Evolutionary conservation across 2,329 filamentous ascomycete genomes (phyloP).

Genomic region (Cladosporium sphaerospermum): DNA sequence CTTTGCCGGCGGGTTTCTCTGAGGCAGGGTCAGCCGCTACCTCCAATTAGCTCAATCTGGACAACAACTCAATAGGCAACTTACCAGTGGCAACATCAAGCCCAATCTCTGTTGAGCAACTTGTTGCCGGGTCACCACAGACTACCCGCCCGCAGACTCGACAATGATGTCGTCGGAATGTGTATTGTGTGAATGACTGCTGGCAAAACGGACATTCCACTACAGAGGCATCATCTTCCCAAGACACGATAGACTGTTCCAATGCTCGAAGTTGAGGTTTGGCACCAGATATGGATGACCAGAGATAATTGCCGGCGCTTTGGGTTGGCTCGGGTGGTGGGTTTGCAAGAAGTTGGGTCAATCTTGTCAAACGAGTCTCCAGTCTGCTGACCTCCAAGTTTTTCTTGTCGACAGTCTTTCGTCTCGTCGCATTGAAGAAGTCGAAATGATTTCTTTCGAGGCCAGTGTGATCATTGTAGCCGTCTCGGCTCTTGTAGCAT

Average conservation of each 20-base stretch:
- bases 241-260: slow-evolving; percentile 88
- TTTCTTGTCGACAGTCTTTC: slow-evolving; percentile 73
- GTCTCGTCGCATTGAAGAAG: slow-evolving; percentile 64
- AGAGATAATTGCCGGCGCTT: slow-evolving; percentile 47
- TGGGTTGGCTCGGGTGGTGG: slow-evolving; percentile 56
- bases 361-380: slow-evolving; percentile 84
- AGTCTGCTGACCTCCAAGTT: slow-evolving; percentile 82
- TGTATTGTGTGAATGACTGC: slow-evolving; percentile 90
- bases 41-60: slow-evolving; percentile 23
- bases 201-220: slow-evolving; percentile 85
- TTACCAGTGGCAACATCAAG: slow-evolving; percentile 65
- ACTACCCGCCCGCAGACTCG: slow-evolving; percentile 89
- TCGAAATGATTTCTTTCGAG: slow-evolving; percentile 64
- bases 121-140: slow-evolving; percentile 78
- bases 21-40: slow-evolving; percentile 29
- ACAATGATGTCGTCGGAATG: slow-evolving; percentile 90
- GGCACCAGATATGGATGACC: slow-evolving; percentile 54
- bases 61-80: slow-evolving; percentile 22
- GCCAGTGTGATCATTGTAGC: slow-evolving; percentile 73
- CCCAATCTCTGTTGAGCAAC: slow-evolving; percentile 76
- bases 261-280: slow-evolving; percentile 66
- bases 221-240: slow-evolving; percentile 86
- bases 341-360: slow-evolving; percentile 76
- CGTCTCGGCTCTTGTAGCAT: slow-evolving; percentile 95
- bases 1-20: slow-evolving; percentile 42